Conservation (phyloP, 768 basidiomycete genomes). For the Amanita pseudoporphyria region DNA sequence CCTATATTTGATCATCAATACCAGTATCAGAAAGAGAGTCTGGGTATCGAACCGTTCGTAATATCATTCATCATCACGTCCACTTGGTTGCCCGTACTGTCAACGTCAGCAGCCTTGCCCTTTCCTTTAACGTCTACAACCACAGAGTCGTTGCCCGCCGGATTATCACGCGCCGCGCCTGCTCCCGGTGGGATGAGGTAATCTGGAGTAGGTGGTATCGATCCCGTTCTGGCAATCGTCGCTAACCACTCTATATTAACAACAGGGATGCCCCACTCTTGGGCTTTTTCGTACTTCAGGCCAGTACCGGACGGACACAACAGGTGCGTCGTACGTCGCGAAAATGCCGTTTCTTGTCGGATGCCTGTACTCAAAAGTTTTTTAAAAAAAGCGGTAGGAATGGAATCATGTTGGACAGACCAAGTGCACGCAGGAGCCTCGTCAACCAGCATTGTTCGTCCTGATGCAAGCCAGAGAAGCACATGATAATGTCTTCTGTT, state of each 20-base stretch:
- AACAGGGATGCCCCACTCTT: conserved; percentile 72
- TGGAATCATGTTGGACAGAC: conserved; percentile 23
- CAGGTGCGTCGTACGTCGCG: conserved; percentile 66
- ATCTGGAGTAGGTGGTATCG: conserved; percentile 26
- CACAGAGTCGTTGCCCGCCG: not conserved
- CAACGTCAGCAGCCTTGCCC: conserved; percentile 16
- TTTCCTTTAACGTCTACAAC: conserved; percentile 18
- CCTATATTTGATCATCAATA: not conserved
- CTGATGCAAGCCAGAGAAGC: conserved; percentile 69
- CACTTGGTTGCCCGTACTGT: conserved; percentile 9
- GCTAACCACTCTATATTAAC: conserved; percentile 64
- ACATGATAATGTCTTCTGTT: conserved; percentile 46
- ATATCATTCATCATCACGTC: conserved; percentile 30
- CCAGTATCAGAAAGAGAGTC: not conserved
- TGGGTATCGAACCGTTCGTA: conserved; percentile 30
- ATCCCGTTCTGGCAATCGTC: conserved; percentile 43
- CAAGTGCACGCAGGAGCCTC: conserved; percentile 59
- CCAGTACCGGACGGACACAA: conserved; percentile 66
- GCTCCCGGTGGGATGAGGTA: conserved; percentile 20
- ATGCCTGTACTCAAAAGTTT: conserved; percentile 35
- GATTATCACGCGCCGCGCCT: not conserved
- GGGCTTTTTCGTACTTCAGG: conserved; percentile 69
- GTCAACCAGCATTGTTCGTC: conserved; percentile 58
- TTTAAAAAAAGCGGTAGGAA: not conserved
- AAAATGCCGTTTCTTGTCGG: conserved; percentile 46